Evolutionary conservation across 2,329 filamentous ascomycete genomes (phyloP).

Genomic region (Pseudocercospora cruenta): DNA sequence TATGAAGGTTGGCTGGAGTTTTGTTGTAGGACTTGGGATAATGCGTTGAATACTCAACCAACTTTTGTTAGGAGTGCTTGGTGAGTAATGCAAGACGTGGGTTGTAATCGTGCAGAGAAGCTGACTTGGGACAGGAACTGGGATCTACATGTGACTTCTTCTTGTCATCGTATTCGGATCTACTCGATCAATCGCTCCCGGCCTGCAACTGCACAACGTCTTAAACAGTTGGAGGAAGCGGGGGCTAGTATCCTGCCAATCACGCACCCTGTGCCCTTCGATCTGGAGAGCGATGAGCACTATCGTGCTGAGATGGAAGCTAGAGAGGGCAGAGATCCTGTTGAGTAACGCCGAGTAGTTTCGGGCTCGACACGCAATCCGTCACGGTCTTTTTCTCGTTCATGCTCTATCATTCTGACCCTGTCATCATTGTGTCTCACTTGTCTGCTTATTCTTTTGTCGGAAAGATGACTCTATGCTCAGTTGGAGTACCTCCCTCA

Average conservation of each 20-base stretch:
- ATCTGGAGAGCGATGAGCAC: constrained; percentile 54
- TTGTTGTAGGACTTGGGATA: constrained; percentile 50
- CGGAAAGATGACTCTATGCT: too few relatives aligned
- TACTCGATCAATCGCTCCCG: constrained; percentile 64
- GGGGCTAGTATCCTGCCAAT: constrained; percentile 56
- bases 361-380: too few relatives aligned
- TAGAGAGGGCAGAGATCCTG: constrained; percentile 47
- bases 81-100: constrained; percentile 31
- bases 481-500: too few relatives aligned
- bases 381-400: background rate
- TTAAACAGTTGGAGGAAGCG: constrained; percentile 57
- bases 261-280: constrained; percentile 57
- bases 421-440: too few relatives aligned
- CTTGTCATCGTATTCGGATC: constrained; percentile 62
- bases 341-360: too few relatives aligned
- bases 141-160: constrained; percentile 67
- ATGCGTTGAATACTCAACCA: constrained; percentile 52
- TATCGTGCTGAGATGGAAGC: constrained; percentile 50
- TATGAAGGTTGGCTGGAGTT: constrained; percentile 53
- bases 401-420: background rate
- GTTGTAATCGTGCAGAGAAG: background rate
- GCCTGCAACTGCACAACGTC: constrained; percentile 52
- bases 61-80: constrained; percentile 49
- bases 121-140: constrained; percentile 55
- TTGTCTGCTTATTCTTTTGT: too few relatives aligned